A percentile compares a stretch with the other conserved stretches of the same genome.
Conservation (phyloP, 164 flowering plant genomes). For the Macadamia integrifolia region DNA sequence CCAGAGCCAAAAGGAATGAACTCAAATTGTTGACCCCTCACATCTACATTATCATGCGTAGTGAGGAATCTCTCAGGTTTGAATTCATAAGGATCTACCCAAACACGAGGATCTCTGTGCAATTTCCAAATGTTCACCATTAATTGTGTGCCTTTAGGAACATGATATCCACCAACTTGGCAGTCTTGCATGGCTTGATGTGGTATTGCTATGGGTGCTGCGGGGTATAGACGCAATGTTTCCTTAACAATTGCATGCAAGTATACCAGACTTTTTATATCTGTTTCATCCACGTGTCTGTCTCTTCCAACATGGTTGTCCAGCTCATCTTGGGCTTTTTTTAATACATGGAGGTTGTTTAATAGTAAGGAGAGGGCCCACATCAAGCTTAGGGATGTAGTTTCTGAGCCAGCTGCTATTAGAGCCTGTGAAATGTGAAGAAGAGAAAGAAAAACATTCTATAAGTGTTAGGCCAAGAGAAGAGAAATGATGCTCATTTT, state of each 20-base stretch:
- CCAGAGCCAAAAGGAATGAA: conserved; percentile 15
- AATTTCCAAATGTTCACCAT: conserved; percentile 7
- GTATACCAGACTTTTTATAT: conserved; percentile 4
- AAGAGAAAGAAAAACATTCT: too few species aligned
- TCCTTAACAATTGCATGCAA: neutral
- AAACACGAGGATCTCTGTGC: conserved; percentile 10
- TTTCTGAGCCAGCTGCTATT: too few species aligned
- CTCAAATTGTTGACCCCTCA: conserved; percentile 8
- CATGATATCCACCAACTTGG: conserved; percentile 8
- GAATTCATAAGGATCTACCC: conserved; percentile 11
- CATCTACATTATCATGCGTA: neutral
- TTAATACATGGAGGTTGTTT: neutral
- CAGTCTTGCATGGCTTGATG: conserved; percentile 15
- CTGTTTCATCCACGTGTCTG: conserved; percentile 11
- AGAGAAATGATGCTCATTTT: too few species aligned
- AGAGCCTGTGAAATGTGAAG: too few species aligned
- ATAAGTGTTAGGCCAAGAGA: too few species aligned
- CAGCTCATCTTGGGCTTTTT: too few species aligned
- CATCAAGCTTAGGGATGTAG: too few species aligned
- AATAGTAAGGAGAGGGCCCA: conserved; percentile 6
- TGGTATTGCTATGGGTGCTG: conserved; percentile 5
- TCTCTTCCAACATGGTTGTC: neutral
- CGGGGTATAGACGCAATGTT: conserved; percentile 16
- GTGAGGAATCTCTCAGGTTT: conserved; percentile 14
- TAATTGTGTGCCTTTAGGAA: conserved; percentile 10